phyloP scores from a whole-genome alignment of 441 rosid species.

The Pelargonium myrrhifolium region DNA sequence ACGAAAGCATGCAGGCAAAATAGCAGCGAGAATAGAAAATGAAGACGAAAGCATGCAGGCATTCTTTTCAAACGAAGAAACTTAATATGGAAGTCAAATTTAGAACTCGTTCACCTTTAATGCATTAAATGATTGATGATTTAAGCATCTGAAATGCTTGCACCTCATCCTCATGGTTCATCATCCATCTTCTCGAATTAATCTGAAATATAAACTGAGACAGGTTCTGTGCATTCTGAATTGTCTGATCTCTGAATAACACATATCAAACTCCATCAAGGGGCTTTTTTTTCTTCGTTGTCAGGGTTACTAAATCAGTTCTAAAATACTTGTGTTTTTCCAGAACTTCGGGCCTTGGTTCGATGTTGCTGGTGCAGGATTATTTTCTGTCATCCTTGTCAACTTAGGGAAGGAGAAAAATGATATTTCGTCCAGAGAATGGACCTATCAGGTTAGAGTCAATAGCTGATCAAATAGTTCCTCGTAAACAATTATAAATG shows the following conservation, averaged over 20 bases:
- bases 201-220: not conserved
- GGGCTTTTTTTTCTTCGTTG: not conserved
- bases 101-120: not conserved
- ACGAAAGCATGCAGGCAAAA: not conserved
- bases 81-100: not conserved
- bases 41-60: too few species aligned
- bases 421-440: constrained; percentile 35
- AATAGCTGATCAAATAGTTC: not conserved
- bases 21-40: too few species aligned
- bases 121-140: not conserved
- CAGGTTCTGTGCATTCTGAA: not conserved
- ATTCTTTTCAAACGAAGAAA: not conserved
- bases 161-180: not conserved
- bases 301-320: not conserved
- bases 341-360: constrained; percentile 68
- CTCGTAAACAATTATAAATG: not conserved
- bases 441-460: constrained; percentile 56
- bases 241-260: not conserved
- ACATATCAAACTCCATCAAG: too few species aligned
- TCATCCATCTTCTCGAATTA: not conserved
- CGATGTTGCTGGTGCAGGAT: constrained; percentile 55
- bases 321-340: not conserved
- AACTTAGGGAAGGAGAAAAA: constrained; percentile 21
- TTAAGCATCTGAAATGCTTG: not conserved
- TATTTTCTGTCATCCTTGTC: constrained; percentile 29